Conservation (phyloP, 2,329 filamentous ascomycete species). For the Alternaria ventricosa region DNA sequence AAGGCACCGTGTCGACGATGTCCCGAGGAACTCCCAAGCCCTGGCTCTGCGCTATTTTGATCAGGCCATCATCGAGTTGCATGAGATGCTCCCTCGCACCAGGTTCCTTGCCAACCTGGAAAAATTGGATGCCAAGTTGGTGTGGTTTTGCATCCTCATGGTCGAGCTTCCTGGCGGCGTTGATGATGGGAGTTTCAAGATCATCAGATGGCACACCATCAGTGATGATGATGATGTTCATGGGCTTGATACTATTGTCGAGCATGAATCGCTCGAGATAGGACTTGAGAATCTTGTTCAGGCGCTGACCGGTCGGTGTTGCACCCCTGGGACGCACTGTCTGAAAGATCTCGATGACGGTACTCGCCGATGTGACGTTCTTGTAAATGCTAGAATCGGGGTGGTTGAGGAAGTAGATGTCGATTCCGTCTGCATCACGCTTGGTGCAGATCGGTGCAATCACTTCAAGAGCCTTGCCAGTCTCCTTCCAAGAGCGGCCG, state of each 20-base stretch:
- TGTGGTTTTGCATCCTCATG: constrained; percentile 71
- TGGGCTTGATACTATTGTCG: constrained; percentile 68
- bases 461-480: constrained; percentile 69
- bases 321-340: constrained; percentile 67
- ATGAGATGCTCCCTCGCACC: constrained; percentile 69
- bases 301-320: constrained; percentile 77
- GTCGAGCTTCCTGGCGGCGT: constrained; percentile 74
- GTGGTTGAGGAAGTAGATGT: constrained; percentile 90
- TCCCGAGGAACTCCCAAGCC: constrained; percentile 69
- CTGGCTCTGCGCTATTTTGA: constrained; percentile 55
- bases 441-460: constrained; percentile 83
- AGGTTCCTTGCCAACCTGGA: constrained; percentile 83
- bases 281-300: constrained; percentile 73
- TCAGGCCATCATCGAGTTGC: constrained; percentile 77
- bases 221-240: constrained; percentile 93
- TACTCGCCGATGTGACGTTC: constrained; percentile 64
- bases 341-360: constrained; percentile 74
- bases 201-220: constrained; percentile 86
- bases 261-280: constrained; percentile 68
- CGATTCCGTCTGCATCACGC: constrained; percentile 84
- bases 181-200: constrained; percentile 69
- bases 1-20: constrained; percentile 91
- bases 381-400: constrained; percentile 64
- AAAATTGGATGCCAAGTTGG: constrained; percentile 94
- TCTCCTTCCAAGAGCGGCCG: constrained; percentile 78